A percentile compares a stretch with the other conserved stretches of the same genome.
These are phyloP conservation scores for Prunus yedoensis DNA, from an alignment of 331 rosid genomes.

Conservation along the genomic window DNA sequence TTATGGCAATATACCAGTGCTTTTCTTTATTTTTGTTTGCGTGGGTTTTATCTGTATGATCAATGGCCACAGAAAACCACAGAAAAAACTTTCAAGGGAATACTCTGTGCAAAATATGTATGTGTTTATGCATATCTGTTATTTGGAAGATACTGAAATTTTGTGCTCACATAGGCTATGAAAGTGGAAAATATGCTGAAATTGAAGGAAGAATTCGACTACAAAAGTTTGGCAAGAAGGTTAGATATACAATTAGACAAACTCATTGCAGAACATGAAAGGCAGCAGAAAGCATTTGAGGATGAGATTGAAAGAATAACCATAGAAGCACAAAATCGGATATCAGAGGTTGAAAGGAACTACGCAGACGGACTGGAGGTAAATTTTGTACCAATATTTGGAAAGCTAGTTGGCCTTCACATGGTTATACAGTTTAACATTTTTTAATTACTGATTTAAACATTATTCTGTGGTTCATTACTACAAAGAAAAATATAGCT, in stretches of 20 bases:
- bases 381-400: conserved; percentile 16
- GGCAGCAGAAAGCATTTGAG: conserved; percentile 92
- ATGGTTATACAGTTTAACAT: not conserved
- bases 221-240: conserved; percentile 91
- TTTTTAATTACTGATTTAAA: not conserved
- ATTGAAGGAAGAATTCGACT: conserved; percentile 94
- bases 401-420: not conserved
- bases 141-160: conserved; percentile 31
- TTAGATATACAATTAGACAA: conserved; percentile 87
- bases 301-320: conserved; percentile 78
- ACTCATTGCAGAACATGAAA: conserved; percentile 93
- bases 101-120: conserved; percentile 4
- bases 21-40: conserved; percentile 13
- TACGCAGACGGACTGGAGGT: conserved; percentile 79
- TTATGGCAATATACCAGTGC: not conserved
- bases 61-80: conserved; percentile 5
- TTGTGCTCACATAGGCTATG: conserved; percentile 72
- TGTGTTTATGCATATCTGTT: conserved; percentile 3
- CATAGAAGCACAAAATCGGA: conserved; percentile 59
- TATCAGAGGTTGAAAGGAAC: conserved; percentile 76
- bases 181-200: conserved; percentile 98
- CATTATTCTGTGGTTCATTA: not conserved
- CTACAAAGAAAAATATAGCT: not conserved
- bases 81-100: conserved; percentile 12
- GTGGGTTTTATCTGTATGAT: conserved; percentile 10